phyloP scores from a whole-genome alignment of 2,329 filamentous ascomycete species.

The Fusarium papillatum region DNA sequence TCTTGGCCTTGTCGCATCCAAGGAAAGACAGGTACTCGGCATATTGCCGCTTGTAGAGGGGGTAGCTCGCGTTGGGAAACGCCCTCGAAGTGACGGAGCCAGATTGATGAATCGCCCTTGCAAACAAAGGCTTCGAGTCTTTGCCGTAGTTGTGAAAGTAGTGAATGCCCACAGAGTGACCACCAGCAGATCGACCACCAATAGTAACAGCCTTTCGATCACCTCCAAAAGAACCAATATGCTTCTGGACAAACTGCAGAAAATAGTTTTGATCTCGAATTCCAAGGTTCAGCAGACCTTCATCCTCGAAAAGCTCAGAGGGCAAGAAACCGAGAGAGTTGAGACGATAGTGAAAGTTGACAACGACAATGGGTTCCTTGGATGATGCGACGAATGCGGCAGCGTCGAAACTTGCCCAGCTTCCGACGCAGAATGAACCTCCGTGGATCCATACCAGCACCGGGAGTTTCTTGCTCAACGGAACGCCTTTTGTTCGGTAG shows the following conservation, averaged over 20 bases:
- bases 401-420: conserved; percentile 51
- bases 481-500: conserved; percentile 50
- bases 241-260: conserved; percentile 65
- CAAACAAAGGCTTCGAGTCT: conserved; percentile 47
- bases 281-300: conserved; percentile 62
- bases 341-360: conserved; percentile 58
- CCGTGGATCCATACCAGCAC: conserved; percentile 57
- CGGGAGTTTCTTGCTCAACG: conserved; percentile 51
- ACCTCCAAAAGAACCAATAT: conserved; percentile 68
- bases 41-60: conserved; percentile 50
- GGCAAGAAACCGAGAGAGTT: conserved; percentile 59
- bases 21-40: conserved; percentile 46
- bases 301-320: conserved; percentile 52
- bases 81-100: conserved; percentile 53
- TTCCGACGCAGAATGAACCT: conserved; percentile 51
- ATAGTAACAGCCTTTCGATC: conserved; percentile 65
- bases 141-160: conserved; percentile 54
- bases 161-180: conserved; percentile 54
- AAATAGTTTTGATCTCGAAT: conserved; percentile 66
- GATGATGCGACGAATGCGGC: conserved; percentile 49
- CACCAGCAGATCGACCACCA: conserved; percentile 67
- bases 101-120: conserved; percentile 52
- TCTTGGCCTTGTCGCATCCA: conserved; percentile 42
- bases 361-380: conserved; percentile 56
- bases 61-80: conserved; percentile 51